Evolutionary conservation across 441 rosid species (phyloP), one percentile per base, ranked within the genome.

Genomic region (Mallotus japonicus): DNA sequence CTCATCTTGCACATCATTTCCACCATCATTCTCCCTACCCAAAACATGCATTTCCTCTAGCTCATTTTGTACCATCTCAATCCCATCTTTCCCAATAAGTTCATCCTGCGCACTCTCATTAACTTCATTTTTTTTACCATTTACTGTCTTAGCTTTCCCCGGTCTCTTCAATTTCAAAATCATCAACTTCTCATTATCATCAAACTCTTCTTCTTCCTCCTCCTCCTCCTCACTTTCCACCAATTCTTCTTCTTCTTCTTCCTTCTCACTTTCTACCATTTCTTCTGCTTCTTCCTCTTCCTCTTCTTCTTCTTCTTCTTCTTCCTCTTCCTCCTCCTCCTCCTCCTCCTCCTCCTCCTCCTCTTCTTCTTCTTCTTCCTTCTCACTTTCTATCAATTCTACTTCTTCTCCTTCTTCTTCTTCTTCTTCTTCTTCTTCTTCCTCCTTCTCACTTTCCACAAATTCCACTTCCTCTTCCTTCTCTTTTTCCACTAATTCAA

Each of bases 61-160:
- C 56, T 61, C 76, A 12, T 69, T 56, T 20, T 54, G 76, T 32
- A 16, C 15, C 9, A 68, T 83, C 46, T 71, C 74, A 11, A 24
- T 32, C 34, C 77, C 85, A 62, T 65, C 81, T 73, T 82, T 78
- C 64, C 69, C 65, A 5, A 61, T 37, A 6, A 6, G 2, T 6
- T 37, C 40, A 37, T 37, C 40, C 40, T 37, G 3, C 5, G 40
- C 71, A 73, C 78, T 74, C 71, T 60, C 54, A 51, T 77, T 77
- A 1, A 61, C 66, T 20, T 57, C 85, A 76, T 75, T 77, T 65
- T 82, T 83, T 59, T 47, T 78, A 74, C 75, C 76, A 76, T 75
- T 85, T 0, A 76, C 62, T 15, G 81, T 84, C 56, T 80, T 85
- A 64, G 81, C 71, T 68, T 75, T 85, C 72, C 80, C 83, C 4